A percentile compares a stretch with the other conserved stretches of the same genome.
Conservation (phyloP, 176 grass and related monocot species). For the Raddia guianensis region DNA sequence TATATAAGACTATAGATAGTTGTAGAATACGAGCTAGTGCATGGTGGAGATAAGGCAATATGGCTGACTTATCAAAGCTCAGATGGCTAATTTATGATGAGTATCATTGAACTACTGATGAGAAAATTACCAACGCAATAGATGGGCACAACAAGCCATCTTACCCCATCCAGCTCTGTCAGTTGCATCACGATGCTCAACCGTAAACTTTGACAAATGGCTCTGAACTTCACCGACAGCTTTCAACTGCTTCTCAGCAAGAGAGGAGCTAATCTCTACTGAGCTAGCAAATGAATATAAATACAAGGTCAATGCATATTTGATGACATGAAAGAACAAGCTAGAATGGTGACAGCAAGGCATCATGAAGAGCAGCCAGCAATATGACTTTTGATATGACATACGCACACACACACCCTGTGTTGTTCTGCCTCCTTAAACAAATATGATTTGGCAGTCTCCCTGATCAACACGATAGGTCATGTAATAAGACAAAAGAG, state of each 20-base stretch:
- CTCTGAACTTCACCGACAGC: slow-evolving; percentile 81
- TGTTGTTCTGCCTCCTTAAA: slow-evolving; percentile 10
- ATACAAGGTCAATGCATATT: slow-evolving; percentile 50
- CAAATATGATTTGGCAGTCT: not conserved
- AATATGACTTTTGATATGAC: slow-evolving; percentile 11
- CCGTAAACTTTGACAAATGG: slow-evolving; percentile 85
- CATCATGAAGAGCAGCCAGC: slow-evolving; percentile 1
- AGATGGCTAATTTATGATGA: not conserved
- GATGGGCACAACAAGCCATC: slow-evolving; percentile 20
- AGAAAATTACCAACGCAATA: slow-evolving; percentile 3
- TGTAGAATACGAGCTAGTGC: not conserved
- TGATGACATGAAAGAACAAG: slow-evolving; percentile 27
- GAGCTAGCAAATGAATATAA: slow-evolving; percentile 68
- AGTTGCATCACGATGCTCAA: slow-evolving; percentile 84
- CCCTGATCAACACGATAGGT: not conserved
- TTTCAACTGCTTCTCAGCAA: slow-evolving; percentile 90
- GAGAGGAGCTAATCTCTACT: slow-evolving; percentile 96
- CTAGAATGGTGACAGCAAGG: slow-evolving; percentile 17
- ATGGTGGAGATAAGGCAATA: slow-evolving; percentile 15
- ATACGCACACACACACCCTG: not conserved
- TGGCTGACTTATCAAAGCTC: not conserved
- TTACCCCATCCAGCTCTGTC: slow-evolving; percentile 94
- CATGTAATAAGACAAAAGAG: slow-evolving; percentile 9
- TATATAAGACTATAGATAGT: too few species aligned
- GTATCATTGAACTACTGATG: not conserved